Base-by-base conservation (phyloP, 2,329 filamentous ascomycete genomes). In the Sphaerulina vaccinii region DNA sequence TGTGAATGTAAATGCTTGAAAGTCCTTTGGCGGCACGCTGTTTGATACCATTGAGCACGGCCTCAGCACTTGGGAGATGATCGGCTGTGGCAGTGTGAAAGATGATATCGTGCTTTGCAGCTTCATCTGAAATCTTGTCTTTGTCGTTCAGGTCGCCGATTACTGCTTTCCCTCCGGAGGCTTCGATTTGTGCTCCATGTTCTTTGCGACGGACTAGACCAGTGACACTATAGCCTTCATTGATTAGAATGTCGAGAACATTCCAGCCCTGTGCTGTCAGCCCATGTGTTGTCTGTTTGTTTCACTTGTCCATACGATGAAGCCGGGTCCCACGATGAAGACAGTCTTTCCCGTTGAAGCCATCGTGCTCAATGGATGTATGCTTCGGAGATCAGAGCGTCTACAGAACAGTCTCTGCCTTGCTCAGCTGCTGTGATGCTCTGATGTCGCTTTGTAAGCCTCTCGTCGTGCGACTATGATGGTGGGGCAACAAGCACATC, bases 11-110 rank as follows among this genome's bases (percentile, higher is more conserved):
- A 53, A 75, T 74, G 15, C 73, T 75, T 19, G 51, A 51, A 22
- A 71, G 67, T 9, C 66, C 67, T 27, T 69, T 57, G 1, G 63
- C 55, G 1, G 73, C 69, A 6, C 74, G 70, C 47, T 70, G 57
- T 41, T 68, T 57, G 44, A 79, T 60, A 5, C 74, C 76, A 8
- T 70, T 68, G 3, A 79, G 61, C 10, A 79, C 67, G 13, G 75
- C 73, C 57, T 74, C 57, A 1, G 69, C 75, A 10, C 71, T 74
- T 9, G 73, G 71, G 15, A 75, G 61, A 51, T 79, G 70, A 62
- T 79, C 76, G 3, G 75, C 74, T 3, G 74, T 76, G 10, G 77
- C 77, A 16, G 73, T 77, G 62, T 79, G 75, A 48, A 79, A 65
- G 32, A 74, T 64, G 7, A 77, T 71, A 44, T 79, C 75, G 54